phyloP scores from a whole-genome alignment of 192 early-diverging fungal genomes.

The Podila epicladia region DNA sequence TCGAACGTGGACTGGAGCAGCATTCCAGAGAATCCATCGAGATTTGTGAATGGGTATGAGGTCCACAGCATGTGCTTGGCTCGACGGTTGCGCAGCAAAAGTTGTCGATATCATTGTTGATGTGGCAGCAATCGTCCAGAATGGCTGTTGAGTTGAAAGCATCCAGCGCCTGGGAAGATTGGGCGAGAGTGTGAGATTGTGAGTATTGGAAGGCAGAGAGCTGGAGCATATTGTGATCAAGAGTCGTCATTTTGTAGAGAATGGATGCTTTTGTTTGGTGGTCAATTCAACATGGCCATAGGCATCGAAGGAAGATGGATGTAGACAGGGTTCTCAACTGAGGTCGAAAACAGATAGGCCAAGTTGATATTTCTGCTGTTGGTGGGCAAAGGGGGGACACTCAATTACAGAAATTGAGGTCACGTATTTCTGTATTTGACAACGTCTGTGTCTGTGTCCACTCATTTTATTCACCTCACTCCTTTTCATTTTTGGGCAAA shows the following conservation, averaged over 20 bases:
- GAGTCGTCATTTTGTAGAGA: neutral
- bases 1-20: slow-evolving; percentile 5
- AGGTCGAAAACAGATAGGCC: too few relatives aligned
- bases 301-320: too few relatives aligned
- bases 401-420: too few relatives aligned
- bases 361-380: too few relatives aligned
- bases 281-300: too few relatives aligned
- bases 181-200: neutral
- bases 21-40: slow-evolving; percentile 25
- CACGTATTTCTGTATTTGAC: too few relatives aligned
- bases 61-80: slow-evolving; percentile 37
- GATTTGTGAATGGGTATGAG: slow-evolving; percentile 13
- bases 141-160: slow-evolving; percentile 1
- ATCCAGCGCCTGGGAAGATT: neutral
- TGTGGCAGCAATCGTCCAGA: slow-evolving; percentile 33
- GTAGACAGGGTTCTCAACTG: too few relatives aligned
- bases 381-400: too few relatives aligned
- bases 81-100: slow-evolving; percentile 45
- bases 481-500: too few relatives aligned
- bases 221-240: neutral
- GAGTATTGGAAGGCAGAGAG: neutral
- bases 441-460: too few relatives aligned
- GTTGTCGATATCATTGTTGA: slow-evolving; percentile 31
- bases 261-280: neutral
- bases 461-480: too few relatives aligned